Conservation (phyloP, 257 asterid genomes). For the Jacaranda copaia region DNA sequence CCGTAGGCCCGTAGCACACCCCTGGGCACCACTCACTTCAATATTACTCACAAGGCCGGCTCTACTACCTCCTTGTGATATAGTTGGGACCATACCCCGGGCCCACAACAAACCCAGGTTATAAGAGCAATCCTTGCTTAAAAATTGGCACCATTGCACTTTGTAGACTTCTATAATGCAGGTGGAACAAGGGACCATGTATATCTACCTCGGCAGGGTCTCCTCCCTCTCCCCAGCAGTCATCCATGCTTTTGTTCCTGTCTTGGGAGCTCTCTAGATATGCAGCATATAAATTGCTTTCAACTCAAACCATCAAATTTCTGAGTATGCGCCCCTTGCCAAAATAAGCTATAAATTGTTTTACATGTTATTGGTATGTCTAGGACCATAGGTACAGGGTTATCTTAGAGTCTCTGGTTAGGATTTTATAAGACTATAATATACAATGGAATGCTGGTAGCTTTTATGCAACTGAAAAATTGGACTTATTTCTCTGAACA, state of each 20-base stretch:
- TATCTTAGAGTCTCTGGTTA: not conserved
- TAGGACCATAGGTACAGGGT: not conserved
- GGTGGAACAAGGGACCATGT: not conserved
- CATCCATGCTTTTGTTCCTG: not conserved
- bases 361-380: not conserved
- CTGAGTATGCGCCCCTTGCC: not conserved
- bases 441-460: slow-evolving; percentile 3
- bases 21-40: not conserved
- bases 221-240: not conserved
- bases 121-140: not conserved
- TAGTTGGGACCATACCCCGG: not conserved
- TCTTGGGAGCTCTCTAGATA: not conserved
- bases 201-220: not conserved
- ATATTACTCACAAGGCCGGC: not conserved
- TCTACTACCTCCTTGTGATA: not conserved
- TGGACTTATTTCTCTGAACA: slow-evolving; percentile 1
- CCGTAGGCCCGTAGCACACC: not conserved
- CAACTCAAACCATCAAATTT: not conserved
- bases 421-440: not conserved
- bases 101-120: not conserved
- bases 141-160: not conserved
- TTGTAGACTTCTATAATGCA: not conserved
- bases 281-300: not conserved
- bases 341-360: not conserved
- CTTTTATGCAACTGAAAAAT: slow-evolving; percentile 3